Percentiles rank a stretch among this genome's conserved stretches.
Conservation (phyloP, 305 asterid species). For the Fraxinus dipetala region DNA sequence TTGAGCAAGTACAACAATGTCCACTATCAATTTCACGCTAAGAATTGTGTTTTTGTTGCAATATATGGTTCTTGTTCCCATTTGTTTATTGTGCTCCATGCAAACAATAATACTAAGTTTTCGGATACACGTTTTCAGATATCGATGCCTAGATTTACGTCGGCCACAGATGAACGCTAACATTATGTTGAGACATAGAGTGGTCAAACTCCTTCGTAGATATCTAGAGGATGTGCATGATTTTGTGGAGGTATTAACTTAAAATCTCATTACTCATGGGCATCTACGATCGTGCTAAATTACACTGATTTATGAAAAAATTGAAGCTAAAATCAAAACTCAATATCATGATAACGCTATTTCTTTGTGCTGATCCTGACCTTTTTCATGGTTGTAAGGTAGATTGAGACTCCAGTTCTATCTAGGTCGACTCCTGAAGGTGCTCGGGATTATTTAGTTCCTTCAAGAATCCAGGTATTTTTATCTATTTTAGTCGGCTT, state of each 20-base stretch:
- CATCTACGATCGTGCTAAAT: neutral
- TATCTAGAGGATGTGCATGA: slow-evolving; percentile 82
- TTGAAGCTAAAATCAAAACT: neutral
- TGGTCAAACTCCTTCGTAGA: slow-evolving; percentile 81
- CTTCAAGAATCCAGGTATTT: slow-evolving; percentile 91
- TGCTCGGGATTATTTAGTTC: slow-evolving; percentile 97
- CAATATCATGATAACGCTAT: slow-evolving; percentile 13
- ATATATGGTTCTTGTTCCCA: neutral
- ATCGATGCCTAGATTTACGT: slow-evolving; percentile 92
- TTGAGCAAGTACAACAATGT: neutral
- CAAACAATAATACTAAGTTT: slow-evolving; percentile 19
- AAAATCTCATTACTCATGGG: slow-evolving; percentile 12
- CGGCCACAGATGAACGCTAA: slow-evolving; percentile 73
- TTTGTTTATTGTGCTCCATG: neutral
- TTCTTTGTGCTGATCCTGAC: slow-evolving; percentile 64
- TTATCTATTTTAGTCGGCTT: neutral
- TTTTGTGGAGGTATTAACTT: slow-evolving; percentile 77
- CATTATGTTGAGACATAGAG: slow-evolving; percentile 78
- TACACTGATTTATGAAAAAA: slow-evolving; percentile 13
- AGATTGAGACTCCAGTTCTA: slow-evolving; percentile 97
- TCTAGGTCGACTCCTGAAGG: slow-evolving; percentile 99
- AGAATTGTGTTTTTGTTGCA: neutral
- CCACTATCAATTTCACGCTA: neutral
- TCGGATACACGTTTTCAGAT: slow-evolving; percentile 40
- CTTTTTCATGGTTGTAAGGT: slow-evolving; percentile 74